A percentile compares a stretch with the other conserved stretches of the same genome.
These are phyloP conservation scores for Bothriochloa decipiens DNA, from an alignment of 176 grass and related monocot species.

Conservation along the genomic window DNA sequence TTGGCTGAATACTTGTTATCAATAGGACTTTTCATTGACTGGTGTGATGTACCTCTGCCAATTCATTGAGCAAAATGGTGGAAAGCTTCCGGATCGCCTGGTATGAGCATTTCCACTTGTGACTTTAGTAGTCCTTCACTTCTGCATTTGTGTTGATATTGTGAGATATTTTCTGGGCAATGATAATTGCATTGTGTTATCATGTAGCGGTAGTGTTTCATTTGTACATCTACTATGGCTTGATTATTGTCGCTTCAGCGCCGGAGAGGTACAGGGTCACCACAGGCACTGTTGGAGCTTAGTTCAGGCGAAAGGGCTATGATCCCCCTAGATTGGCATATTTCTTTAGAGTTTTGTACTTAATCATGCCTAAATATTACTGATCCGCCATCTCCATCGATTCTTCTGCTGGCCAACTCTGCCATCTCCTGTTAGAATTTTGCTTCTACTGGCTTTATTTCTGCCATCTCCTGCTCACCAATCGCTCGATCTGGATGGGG, in stretches of 20 bases:
- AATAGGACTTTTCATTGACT: constrained; percentile 83
- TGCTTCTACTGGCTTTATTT: too few species aligned
- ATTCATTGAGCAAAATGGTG: constrained; percentile 92
- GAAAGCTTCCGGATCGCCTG: constrained; percentile 82
- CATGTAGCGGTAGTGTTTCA: not conserved
- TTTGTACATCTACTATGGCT: not conserved
- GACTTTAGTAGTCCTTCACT: not conserved
- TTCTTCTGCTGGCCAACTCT: too few species aligned
- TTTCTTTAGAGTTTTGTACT: too few species aligned
- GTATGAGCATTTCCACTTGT: constrained; percentile 38
- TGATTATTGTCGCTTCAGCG: not conserved
- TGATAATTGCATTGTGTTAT: not conserved
- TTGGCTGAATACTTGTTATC: constrained; percentile 33
- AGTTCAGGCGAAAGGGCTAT: too few species aligned
- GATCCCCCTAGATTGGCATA: too few species aligned
- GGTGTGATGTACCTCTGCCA: constrained; percentile 98
- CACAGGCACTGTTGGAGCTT: too few species aligned
- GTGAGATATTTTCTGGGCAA: constrained; percentile 3
- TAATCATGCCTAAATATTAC: too few species aligned
- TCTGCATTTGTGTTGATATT: not conserved
- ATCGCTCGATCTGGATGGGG: too few species aligned
- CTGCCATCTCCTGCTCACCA: too few species aligned
- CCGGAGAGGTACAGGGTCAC: too few species aligned
- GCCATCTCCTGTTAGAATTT: too few species aligned
- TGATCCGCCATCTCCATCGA: too few species aligned